phyloP scores from a whole-genome alignment of 2,329 filamentous ascomycete genomes.

The Didymella exigua region DNA sequence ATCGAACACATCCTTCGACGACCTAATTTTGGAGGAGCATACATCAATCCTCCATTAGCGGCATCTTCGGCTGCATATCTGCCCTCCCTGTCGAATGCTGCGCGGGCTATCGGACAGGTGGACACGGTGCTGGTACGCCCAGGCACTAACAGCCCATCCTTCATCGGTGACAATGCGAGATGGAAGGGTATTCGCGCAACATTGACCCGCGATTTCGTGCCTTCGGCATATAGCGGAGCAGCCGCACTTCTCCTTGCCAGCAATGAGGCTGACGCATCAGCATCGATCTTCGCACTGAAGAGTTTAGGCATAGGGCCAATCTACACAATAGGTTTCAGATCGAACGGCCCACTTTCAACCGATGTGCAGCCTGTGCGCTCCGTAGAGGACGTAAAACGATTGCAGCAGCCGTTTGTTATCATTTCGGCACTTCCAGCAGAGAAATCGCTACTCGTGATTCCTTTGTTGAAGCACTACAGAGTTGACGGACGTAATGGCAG shows the following conservation, averaged over 20 bases:
- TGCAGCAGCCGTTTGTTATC: slow-evolving; percentile 81
- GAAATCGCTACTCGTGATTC: slow-evolving; percentile 78
- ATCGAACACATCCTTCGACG: slow-evolving; percentile 76
- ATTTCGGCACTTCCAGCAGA: slow-evolving; percentile 79
- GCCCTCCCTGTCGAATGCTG: slow-evolving; percentile 73
- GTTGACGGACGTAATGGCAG: slow-evolving; percentile 51
- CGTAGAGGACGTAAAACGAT: slow-evolving; percentile 79
- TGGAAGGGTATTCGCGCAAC: slow-evolving; percentile 87
- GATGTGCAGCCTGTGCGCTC: slow-evolving; percentile 69
- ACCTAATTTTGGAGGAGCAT: slow-evolving; percentile 79
- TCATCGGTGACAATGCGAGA: slow-evolving; percentile 80
- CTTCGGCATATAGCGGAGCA: slow-evolving; percentile 77
- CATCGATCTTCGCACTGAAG: slow-evolving; percentile 77
- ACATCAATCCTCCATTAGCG: slow-evolving; percentile 73
- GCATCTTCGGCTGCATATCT: slow-evolving; percentile 62
- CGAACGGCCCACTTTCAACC: slow-evolving; percentile 62
- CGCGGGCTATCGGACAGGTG: slow-evolving; percentile 76
- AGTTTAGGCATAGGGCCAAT: slow-evolving; percentile 78
- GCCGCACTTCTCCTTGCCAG: slow-evolving; percentile 77
- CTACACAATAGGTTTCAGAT: slow-evolving; percentile 81
- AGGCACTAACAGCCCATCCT: slow-evolving; percentile 48
- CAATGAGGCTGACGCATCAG: slow-evolving; percentile 75
- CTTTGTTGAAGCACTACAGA: slow-evolving; percentile 74
- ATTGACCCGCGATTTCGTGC: slow-evolving; percentile 79
- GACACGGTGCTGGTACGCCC: slow-evolving; percentile 76